These are phyloP conservation scores for Leishmania tropica DNA, from an alignment of 208 protist species.

Conservation along the genomic window DNA sequence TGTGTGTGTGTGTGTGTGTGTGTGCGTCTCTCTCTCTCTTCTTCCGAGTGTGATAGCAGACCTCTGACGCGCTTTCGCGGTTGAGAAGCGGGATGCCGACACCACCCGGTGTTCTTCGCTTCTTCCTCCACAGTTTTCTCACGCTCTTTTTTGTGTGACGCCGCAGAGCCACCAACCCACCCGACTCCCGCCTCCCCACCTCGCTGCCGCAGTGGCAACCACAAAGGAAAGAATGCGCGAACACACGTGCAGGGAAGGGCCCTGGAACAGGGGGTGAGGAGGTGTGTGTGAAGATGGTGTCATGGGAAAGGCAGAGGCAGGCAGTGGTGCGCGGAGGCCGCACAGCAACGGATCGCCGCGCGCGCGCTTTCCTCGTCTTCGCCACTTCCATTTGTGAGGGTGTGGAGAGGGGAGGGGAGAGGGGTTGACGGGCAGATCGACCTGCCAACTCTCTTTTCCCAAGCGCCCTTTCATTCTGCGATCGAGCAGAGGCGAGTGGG, in stretches of 20 bases:
- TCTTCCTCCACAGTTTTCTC: no score
- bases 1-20: background rate
- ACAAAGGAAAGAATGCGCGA: background rate
- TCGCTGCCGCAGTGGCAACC: background rate
- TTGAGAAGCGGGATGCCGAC: no score
- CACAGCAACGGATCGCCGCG: background rate
- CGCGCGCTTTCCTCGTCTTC: no score
- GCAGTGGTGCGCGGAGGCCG: background rate
- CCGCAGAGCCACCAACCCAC: no score
- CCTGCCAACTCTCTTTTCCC: background rate
- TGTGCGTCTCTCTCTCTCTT: background rate
- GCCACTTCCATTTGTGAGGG: no score
- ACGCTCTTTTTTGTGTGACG: no score
- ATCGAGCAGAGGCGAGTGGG: background rate
- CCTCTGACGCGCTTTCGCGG: no score
- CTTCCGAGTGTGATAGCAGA: no score
- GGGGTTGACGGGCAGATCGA: background rate
- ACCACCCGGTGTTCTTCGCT: no score
- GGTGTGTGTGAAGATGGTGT: background rate
- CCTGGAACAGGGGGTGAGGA: background rate
- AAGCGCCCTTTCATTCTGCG: background rate
- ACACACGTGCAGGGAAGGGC: background rate
- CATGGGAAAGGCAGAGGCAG: background rate
- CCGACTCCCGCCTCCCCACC: no score
- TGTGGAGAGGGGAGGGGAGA: background rate